Conservation (phyloP, 345 rosid genomes). For the Noccaea caerulescens region DNA sequence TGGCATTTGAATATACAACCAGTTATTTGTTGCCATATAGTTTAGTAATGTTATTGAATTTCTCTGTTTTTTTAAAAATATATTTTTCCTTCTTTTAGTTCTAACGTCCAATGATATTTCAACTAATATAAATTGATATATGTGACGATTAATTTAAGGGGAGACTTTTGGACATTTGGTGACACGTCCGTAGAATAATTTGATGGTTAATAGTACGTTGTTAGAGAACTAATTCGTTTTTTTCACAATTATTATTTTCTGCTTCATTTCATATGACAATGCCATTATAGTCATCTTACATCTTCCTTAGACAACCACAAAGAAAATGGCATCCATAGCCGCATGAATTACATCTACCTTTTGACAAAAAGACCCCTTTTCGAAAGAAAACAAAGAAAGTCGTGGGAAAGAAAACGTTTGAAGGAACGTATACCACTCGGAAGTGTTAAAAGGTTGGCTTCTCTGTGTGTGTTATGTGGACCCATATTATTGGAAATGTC, state of each 20-base stretch:
- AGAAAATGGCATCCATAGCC: conserved; percentile 23
- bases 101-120: not conserved
- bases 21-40: not conserved
- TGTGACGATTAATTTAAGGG: not conserved
- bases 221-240: not conserved
- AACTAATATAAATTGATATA: not conserved
- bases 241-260: not conserved
- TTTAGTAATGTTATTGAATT: not conserved
- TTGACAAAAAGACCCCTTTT: conserved; percentile 30
- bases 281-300: conserved; percentile 17
- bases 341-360: conserved; percentile 32
- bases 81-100: not conserved
- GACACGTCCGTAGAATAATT: not conserved
- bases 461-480: conserved; percentile 23
- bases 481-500: conserved; percentile 17
- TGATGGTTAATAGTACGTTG: not conserved
- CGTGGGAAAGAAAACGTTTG: conserved; percentile 26
- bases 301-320: conserved; percentile 15
- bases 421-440: conserved; percentile 28
- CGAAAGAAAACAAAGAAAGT: conserved; percentile 29
- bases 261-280: conserved; percentile 2
- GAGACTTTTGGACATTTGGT: conserved; percentile 3
- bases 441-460: conserved; percentile 25
- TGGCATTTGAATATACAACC: not conserved
- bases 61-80: not conserved